Base-by-base conservation (phyloP, 768 basidiomycete genomes). In the Suillus subaureus region DNA sequence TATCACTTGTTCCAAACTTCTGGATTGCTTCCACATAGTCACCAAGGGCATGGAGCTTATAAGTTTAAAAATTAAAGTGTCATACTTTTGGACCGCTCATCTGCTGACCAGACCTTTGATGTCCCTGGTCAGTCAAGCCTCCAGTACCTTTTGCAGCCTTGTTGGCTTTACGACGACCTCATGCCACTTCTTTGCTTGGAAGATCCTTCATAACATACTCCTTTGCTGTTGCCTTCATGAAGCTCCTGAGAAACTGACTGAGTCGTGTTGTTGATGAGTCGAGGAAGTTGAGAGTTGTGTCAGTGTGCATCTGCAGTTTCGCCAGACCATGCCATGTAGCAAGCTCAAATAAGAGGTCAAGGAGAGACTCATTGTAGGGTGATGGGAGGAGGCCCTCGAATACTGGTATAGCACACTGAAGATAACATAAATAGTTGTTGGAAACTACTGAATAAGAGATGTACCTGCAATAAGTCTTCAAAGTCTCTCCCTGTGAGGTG, bases 131-230 rank as follows among this genome's bases (percentile, higher is more conserved):
- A 21, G 42, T 21, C 8, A 3, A 21, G 42, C 42, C 18, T 43
- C 42, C 4, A 1, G 45, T 47, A 47, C n/a, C 45, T n/a, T 47
- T 47, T n/a, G 45, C 45, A n/a, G n/a, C 26, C 49, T 51, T 16
- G 45, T 43, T 43, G 6, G 55, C 33, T 28, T 65, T 39, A 3
- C 49, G 11, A 8, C 74, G 66, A 0, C 67, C 60, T 0, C 79
- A 77, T 1, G 79, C 78, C 4, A 68, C 73, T 6, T 67, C 69
- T 61, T 87, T 83, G 0, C 64, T 63, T 0, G 81, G 82, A 13
- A 85, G 70, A 39, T 82, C 80, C 0, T 63, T 26, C 0, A 78
- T 81, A 1, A 72, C 26, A 58, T 70, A 80, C 21, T 47, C n/a
- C n/a, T 47, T n/a, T n/a, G 1, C 21, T 12, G 45, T 47, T 2